Percentiles rank a stretch among this genome's conserved stretches.
These are phyloP conservation scores for Parastagonospora nodorum DNA, from an alignment of 2,329 filamentous ascomycete species.

Conservation along the genomic window DNA sequence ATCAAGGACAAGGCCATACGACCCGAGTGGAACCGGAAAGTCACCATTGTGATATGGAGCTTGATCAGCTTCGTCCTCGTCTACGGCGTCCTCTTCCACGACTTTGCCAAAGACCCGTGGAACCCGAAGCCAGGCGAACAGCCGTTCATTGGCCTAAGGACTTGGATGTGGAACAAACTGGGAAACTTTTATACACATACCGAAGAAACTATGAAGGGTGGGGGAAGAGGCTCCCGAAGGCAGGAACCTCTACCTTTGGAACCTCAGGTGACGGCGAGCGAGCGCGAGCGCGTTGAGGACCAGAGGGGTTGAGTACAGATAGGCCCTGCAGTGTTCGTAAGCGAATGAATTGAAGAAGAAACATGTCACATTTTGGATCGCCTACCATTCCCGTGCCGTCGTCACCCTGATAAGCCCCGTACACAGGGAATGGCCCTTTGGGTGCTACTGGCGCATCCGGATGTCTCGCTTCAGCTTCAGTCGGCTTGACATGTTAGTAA, in stretches of 20 bases:
- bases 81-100: slow-evolving; percentile 65
- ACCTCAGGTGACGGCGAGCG: neutral
- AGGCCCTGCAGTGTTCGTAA: no score
- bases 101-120: slow-evolving; percentile 50
- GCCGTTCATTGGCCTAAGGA: slow-evolving; percentile 34
- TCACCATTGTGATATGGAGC: slow-evolving; percentile 66
- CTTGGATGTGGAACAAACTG: slow-evolving; percentile 31
- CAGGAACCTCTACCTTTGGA: slow-evolving; percentile 2
- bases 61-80: slow-evolving; percentile 57
- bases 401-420: no score
- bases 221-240: slow-evolving; percentile 16
- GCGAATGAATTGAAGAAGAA: no score
- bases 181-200: slow-evolving; percentile 38
- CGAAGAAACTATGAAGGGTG: slow-evolving; percentile 10
- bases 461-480: no score
- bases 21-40: slow-evolving; percentile 67
- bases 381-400: no score
- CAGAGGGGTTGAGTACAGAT: neutral
- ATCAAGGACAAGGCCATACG: slow-evolving; percentile 65
- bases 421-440: no score
- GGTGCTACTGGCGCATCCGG: no score
- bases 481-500: no score
- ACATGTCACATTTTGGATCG: no score
- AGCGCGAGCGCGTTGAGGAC: slow-evolving; percentile 3
- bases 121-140: slow-evolving; percentile 39